Evolutionary conservation across 495 filamentous ascomycete species (phyloP).

Genomic region (Hapsidospora chrysogenum): DNA sequence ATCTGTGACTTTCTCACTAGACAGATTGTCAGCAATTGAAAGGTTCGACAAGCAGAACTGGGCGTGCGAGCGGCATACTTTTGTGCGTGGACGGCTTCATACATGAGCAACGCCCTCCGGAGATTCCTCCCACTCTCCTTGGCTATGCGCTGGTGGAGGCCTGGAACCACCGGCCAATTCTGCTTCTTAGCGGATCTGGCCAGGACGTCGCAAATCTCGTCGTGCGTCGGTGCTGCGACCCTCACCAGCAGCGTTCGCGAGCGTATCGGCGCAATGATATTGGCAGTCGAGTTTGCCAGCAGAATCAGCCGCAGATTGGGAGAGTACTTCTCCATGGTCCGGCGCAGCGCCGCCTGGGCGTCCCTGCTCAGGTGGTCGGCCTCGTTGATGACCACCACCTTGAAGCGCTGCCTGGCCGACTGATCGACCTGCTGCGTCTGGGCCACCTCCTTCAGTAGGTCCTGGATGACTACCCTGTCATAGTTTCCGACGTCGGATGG

Average conservation of each 20-base stretch:
- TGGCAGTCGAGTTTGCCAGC: conserved; percentile 84
- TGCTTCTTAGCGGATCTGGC: conserved; percentile 59
- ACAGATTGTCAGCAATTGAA: conserved; percentile 8
- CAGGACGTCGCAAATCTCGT: conserved; percentile 67
- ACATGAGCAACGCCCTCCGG: conserved; percentile 80
- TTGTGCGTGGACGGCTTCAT: conserved; percentile 88
- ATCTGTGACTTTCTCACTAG: conserved; percentile 80
- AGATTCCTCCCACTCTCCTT: conserved; percentile 86
- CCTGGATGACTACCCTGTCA: conserved; percentile 88
- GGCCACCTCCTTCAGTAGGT: conserved; percentile 91
- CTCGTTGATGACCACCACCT: conserved; percentile 98
- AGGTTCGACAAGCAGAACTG: too few species aligned
- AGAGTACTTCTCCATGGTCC: conserved; percentile 98
- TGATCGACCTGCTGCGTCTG: conserved; percentile 97
- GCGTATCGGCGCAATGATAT: conserved; percentile 93
- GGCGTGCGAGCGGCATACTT: conserved; percentile 44
- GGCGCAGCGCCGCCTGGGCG: conserved; percentile 84
- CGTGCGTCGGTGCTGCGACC: conserved; percentile 75
- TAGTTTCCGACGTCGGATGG: conserved; percentile 95
- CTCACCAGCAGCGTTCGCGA: conserved; percentile 77
- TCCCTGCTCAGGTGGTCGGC: conserved; percentile 90
- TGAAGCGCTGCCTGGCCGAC: conserved; percentile 77
- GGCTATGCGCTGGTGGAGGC: conserved; percentile 67
- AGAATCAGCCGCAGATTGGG: conserved; percentile 85
- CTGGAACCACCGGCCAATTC: conserved; percentile 51